Conservation (phyloP, 1,284 basidiomycete species). For the Anthracocystis panici-leucophaei region DNA sequence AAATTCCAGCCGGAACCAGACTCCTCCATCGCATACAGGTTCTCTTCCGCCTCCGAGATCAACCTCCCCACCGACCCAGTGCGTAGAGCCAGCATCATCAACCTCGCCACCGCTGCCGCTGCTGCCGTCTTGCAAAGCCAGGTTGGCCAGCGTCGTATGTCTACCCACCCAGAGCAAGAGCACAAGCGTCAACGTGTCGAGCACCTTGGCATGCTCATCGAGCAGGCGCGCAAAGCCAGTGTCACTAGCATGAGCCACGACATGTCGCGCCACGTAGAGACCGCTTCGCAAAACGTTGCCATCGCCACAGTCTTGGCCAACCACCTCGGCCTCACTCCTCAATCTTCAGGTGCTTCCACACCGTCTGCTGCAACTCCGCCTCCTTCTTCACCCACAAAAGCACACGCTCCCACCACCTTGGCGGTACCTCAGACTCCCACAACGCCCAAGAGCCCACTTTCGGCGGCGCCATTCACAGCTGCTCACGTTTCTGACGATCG, state of each 20-base stretch:
- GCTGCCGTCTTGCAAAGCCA: conserved; percentile 48
- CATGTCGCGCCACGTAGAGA: conserved; percentile 27
- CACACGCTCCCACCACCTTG: conserved; percentile 17
- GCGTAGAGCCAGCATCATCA: conserved; percentile 52
- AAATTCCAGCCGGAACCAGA: conserved; percentile 33
- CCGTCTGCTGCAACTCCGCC: conserved; percentile 21
- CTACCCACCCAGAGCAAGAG: conserved; percentile 32
- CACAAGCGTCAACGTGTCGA: conserved; percentile 50
- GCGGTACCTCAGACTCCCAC: conserved; percentile 22
- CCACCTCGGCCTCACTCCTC: conserved; percentile 38
- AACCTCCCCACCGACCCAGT: conserved; percentile 35
- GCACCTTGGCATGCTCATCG: conserved; percentile 45
- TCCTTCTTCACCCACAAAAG: conserved; percentile 29
- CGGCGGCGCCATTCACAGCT: conserved; percentile 26
- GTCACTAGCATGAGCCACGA: conserved; percentile 29
- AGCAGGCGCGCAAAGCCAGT: conserved; percentile 48
- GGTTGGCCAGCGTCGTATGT: conserved; percentile 33
- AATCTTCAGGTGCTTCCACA: conserved; percentile 23
- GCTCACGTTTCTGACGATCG: conserved; percentile 2
- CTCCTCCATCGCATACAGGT: conserved; percentile 13
- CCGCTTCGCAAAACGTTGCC: conserved; percentile 36
- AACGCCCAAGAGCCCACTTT: conserved; percentile 34
- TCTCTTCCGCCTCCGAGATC: conserved; percentile 34
- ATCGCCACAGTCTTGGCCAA: conserved; percentile 38
- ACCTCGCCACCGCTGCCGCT: conserved; percentile 46